Evolutionary conservation across 306 rosid species (phyloP).

Genomic region (Gastrolobium bilobum): DNA sequence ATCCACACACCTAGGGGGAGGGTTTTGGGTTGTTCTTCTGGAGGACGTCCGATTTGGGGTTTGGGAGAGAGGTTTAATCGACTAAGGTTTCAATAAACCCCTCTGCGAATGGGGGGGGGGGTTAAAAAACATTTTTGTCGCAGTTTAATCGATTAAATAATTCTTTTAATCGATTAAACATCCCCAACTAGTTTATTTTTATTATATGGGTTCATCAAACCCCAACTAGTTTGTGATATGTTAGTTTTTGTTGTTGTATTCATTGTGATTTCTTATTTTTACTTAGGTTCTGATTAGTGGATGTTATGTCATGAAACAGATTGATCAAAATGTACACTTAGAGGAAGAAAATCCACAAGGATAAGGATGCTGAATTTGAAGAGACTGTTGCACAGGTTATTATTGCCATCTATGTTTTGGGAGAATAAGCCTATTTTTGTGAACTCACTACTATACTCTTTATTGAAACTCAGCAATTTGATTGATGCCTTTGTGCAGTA

Average conservation of each 20-base stretch:
- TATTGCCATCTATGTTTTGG: neutral
- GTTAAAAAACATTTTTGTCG: no score
- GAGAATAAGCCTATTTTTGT: neutral
- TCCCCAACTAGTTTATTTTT: no score
- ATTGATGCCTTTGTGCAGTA: conserved; percentile 56
- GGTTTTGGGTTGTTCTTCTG: no score
- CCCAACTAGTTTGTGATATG: no score
- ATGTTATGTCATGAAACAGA: conserved; percentile 42
- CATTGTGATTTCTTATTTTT: neutral
- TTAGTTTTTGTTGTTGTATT: neutral
- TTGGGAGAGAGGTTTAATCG: no score
- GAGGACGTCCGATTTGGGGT: no score
- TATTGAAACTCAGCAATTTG: neutral
- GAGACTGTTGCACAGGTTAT: conserved; percentile 78
- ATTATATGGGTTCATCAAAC: no score
- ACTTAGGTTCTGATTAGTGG: neutral
- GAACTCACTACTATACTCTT: neutral
- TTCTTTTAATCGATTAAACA: no score
- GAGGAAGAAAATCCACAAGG: conserved; percentile 78
- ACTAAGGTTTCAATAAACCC: no score
- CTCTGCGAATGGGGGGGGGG: no score
- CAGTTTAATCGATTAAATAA: no score
- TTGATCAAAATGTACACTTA: conserved; percentile 70
- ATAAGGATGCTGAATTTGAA: conserved; percentile 73
- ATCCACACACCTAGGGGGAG: no score